A percentile compares a stretch with the other conserved stretches of the same genome.
Evolutionary conservation across 2,329 filamentous ascomycete genomes (phyloP).

Genomic region (Dendryphion nanum): DNA sequence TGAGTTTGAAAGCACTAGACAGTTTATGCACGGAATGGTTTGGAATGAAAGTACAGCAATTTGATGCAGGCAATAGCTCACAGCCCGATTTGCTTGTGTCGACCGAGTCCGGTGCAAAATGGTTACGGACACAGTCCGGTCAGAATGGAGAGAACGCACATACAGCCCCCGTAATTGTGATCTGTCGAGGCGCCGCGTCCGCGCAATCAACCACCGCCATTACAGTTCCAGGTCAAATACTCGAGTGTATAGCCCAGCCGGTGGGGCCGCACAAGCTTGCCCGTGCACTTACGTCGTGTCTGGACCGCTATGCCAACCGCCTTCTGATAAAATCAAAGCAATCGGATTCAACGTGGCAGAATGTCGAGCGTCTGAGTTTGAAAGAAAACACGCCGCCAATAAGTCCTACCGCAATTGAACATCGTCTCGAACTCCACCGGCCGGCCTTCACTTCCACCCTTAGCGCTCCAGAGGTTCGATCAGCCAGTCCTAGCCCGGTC

Average conservation of each 20-base stretch:
- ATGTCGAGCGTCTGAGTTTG: conserved; percentile 22
- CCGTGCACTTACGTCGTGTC: conserved; percentile 33
- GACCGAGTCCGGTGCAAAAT: conserved; percentile 31
- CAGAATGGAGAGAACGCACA: conserved; percentile 14
- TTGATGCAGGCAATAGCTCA: conserved; percentile 8
- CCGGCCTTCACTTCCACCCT: conserved; percentile 26
- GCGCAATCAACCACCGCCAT: conserved; percentile 35
- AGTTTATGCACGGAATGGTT: conserved; percentile 37
- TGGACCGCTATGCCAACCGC: conserved; percentile 29
- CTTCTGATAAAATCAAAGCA: conserved; percentile 10
- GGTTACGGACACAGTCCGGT: conserved; percentile 25
- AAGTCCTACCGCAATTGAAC: conserved; percentile 6
- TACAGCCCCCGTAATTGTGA: conserved; percentile 29
- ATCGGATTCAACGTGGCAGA: conserved; percentile 12
- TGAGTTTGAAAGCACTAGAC: conserved; percentile 32
- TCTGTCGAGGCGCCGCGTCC: conserved; percentile 35
- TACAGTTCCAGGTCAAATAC: conserved; percentile 32
- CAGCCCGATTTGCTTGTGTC: conserved; percentile 30
- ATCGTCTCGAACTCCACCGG: conserved; percentile 12
- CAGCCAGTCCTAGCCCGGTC: conserved; percentile 12
- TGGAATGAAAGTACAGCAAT: conserved; percentile 25
- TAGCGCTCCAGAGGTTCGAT: conserved; percentile 32
- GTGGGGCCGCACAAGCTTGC: conserved; percentile 40
- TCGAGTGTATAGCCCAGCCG: conserved; percentile 37
- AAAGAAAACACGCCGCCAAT: conserved; percentile 23